phyloP scores from a whole-genome alignment of 2,329 filamentous ascomycete species.

The Ascochyta viciae-villosae region DNA sequence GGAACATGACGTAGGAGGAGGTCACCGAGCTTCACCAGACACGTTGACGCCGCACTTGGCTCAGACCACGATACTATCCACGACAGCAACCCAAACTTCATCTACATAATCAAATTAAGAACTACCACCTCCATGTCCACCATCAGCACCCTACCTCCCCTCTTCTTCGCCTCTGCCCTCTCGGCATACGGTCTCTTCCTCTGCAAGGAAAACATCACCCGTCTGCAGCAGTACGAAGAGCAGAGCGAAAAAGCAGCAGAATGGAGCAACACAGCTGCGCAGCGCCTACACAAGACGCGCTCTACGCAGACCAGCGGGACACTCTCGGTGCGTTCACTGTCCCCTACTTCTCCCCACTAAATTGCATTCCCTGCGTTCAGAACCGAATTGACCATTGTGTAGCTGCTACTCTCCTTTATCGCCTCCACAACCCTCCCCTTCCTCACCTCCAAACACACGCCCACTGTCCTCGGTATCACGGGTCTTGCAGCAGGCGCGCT shows the following conservation, averaged over 20 bases:
- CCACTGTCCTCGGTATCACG: conserved; percentile 9
- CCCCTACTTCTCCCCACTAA: neutral
- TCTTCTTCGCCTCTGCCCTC: conserved; percentile 28
- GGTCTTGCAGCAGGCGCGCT: conserved; percentile 24
- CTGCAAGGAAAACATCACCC: conserved; percentile 46
- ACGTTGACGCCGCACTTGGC: neutral
- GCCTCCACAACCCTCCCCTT: conserved; percentile 29
- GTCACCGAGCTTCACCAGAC: neutral
- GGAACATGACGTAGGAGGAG: conserved; percentile 1
- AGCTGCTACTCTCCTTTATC: conserved; percentile 36
- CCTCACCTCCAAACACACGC: conserved; percentile 11
- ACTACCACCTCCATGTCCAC: neutral
- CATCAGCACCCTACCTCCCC: conserved; percentile 20
- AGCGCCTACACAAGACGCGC: conserved; percentile 45
- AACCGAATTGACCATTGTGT: neutral
- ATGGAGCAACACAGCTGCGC: conserved; percentile 43
- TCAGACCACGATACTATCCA: neutral
- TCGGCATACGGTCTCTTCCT: conserved; percentile 43
- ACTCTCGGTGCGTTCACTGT: conserved; percentile 32
- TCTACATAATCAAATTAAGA: neutral
- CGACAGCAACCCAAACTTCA: neutral
- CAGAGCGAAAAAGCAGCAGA: conserved; percentile 46
- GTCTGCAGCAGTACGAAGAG: conserved; percentile 46
- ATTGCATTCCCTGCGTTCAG: neutral
- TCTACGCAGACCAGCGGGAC: conserved; percentile 46